A percentile compares a stretch with the other conserved stretches of the same genome.
Evolutionary conservation across 768 basidiomycete species (phyloP).

Genomic region (Boletellus ananas): DNA sequence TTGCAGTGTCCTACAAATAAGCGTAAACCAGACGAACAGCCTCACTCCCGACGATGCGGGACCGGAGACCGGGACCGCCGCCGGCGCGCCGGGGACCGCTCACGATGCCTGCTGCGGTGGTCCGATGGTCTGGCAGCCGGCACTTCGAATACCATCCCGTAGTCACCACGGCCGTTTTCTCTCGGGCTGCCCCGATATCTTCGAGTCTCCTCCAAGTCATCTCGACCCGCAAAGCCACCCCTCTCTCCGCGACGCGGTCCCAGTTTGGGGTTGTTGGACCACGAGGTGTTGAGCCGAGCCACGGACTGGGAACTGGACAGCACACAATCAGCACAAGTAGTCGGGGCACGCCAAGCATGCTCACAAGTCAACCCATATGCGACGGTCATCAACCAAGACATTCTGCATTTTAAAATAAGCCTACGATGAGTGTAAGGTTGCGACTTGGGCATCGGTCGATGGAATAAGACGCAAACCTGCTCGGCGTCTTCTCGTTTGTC

Average conservation of each 20-base stretch:
- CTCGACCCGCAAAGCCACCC: slow-evolving; percentile 63
- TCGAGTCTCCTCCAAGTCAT: slow-evolving; percentile 69
- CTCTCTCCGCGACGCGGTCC: slow-evolving; percentile 36
- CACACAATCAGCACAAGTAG: slow-evolving; percentile 17
- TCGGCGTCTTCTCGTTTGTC: slow-evolving; percentile 92
- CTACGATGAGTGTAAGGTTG: slow-evolving; percentile 35
- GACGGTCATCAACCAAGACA: slow-evolving; percentile 92
- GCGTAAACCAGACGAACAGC: slow-evolving; percentile 17
- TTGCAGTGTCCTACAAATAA: slow-evolving; percentile 17
- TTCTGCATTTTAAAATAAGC: slow-evolving; percentile 99
- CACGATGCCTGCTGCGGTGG: slow-evolving; percentile 49
- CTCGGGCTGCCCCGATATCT: slow-evolving; percentile 48
- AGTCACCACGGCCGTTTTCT: slow-evolving; percentile 36
- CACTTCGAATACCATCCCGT: slow-evolving; percentile 87
- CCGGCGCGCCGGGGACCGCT: slow-evolving; percentile 28
- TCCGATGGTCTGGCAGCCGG: slow-evolving; percentile 35
- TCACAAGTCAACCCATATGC: slow-evolving; percentile 99
- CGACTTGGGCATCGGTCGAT: neutral
- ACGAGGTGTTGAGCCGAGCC: slow-evolving; percentile 73
- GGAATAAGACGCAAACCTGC: slow-evolving; percentile 53
- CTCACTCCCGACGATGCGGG: slow-evolving; percentile 18
- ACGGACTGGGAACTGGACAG: slow-evolving; percentile 83
- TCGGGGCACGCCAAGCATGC: slow-evolving; percentile 29
- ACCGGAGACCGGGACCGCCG: slow-evolving; percentile 24
- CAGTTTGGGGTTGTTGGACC: slow-evolving; percentile 75